Percentiles rank a stretch among this genome's conserved stretches.
Conservation (phyloP, 495 filamentous ascomycete genomes). For the Penicillium lagena region DNA sequence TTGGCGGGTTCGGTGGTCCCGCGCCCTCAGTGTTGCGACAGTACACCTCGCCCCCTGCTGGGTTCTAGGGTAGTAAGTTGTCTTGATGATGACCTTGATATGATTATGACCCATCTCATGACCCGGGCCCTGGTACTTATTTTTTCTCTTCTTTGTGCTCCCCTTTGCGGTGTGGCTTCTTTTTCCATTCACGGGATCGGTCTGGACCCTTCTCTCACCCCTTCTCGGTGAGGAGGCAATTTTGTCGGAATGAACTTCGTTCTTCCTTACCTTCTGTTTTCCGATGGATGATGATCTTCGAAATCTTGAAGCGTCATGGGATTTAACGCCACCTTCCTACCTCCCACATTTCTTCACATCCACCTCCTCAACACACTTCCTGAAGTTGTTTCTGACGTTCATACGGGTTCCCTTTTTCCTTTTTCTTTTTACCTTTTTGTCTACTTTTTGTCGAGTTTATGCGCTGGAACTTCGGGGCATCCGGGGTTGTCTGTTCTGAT, state of each 20-base stretch:
- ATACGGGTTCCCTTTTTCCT: constrained; percentile 7
- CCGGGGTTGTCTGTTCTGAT: constrained; percentile 8
- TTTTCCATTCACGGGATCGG: too few species aligned
- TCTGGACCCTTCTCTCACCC: too few species aligned
- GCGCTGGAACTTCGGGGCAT: constrained; percentile 16
- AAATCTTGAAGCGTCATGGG: too few species aligned
- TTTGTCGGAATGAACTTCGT: too few species aligned
- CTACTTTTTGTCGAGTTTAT: constrained; percentile 7
- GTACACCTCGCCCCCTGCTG: constrained; percentile 32
- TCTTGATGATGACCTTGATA: too few species aligned
- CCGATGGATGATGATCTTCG: too few species aligned
- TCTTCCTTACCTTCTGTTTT: too few species aligned
- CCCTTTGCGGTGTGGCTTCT: background rate
- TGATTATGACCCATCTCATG: background rate
- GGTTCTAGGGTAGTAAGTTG: constrained; percentile 25
- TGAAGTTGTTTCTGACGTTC: background rate
- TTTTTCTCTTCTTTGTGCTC: background rate
- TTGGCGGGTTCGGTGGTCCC: constrained; percentile 28
- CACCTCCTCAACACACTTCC: too few species aligned
- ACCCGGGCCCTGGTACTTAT: background rate
- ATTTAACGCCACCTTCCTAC: too few species aligned
- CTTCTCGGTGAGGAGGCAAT: too few species aligned
- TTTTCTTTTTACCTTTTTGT: constrained; percentile 5
- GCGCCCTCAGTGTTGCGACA: constrained; percentile 33
- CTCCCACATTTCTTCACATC: too few species aligned